Conservation (phyloP, 257 asterid genomes). For the Coffea canephora region DNA sequence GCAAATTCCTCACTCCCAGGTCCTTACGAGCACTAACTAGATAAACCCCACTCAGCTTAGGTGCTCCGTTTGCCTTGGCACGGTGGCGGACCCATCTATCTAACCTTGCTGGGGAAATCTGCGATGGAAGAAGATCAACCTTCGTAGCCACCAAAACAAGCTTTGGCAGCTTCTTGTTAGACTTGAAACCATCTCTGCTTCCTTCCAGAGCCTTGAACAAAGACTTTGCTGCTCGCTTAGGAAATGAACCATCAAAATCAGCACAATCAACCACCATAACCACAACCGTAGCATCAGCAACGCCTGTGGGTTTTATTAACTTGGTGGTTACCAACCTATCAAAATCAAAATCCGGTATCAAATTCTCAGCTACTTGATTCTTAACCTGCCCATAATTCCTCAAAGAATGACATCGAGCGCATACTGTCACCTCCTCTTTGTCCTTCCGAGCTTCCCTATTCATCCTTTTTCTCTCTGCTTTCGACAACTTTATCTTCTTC, state of each 20-base stretch:
- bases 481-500: slow-evolving; percentile 57
- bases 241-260: slow-evolving; percentile 95
- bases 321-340: slow-evolving; percentile 73
- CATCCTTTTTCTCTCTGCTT: slow-evolving; percentile 69
- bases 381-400: slow-evolving; percentile 88
- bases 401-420: slow-evolving; percentile 89
- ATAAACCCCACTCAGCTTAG: slow-evolving; percentile 81
- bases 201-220: slow-evolving; percentile 65
- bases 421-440: slow-evolving; percentile 75
- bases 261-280: slow-evolving; percentile 93
- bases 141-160: slow-evolving; percentile 93
- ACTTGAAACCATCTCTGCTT: slow-evolving; percentile 47
- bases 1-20: slow-evolving; percentile 80
- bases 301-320: slow-evolving; percentile 79
- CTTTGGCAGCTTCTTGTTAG: slow-evolving; percentile 68
- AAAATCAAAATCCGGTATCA: slow-evolving; percentile 92
- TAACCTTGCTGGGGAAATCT: slow-evolving; percentile 79
- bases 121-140: slow-evolving; percentile 95
- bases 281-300: slow-evolving; percentile 77
- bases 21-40: slow-evolving; percentile 89
- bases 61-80: slow-evolving; percentile 87
- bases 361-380: slow-evolving; percentile 70
- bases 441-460: slow-evolving; percentile 59
- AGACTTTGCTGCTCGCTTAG: slow-evolving; percentile 81
- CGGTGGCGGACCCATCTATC: slow-evolving; percentile 90